phyloP scores from a whole-genome alignment of 257 asterid genomes.

The Solanum chmielewskii region DNA sequence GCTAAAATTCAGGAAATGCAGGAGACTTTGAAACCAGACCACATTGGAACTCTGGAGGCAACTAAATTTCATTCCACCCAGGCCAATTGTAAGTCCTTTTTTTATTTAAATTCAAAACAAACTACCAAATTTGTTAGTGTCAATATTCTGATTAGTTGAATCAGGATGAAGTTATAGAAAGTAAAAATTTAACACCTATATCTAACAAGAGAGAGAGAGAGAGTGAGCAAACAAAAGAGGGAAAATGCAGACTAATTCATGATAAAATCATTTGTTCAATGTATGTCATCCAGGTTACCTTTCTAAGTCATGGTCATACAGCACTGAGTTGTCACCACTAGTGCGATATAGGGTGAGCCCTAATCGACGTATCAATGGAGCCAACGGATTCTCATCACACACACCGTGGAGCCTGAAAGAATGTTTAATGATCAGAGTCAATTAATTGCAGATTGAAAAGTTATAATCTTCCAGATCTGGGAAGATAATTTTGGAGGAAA shows the following conservation, averaged over 20 bases:
- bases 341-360: conserved; percentile 89
- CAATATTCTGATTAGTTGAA: not conserved
- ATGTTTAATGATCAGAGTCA: not conserved
- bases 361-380: conserved; percentile 77
- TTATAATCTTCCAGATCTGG: not conserved
- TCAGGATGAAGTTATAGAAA: not conserved
- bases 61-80: not conserved
- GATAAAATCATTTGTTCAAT: not conserved
- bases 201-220: not conserved
- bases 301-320: conserved; percentile 95
- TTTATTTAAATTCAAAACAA: not conserved
- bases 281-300: conserved; percentile 30
- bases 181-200: not conserved
- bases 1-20: not conserved
- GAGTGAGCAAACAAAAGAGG: not conserved
- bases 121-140: not conserved
- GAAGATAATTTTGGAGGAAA: not conserved
- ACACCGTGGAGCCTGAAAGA: conserved; percentile 91
- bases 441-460: not conserved
- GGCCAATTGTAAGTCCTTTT: not conserved
- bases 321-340: conserved; percentile 88
- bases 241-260: not conserved
- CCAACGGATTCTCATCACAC: conserved; percentile 96
- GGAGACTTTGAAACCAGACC: not conserved
- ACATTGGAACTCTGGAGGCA: not conserved